Base-by-base conservation (phyloP, 345 rosid genomes). In the Hypericum perforatum region DNA sequence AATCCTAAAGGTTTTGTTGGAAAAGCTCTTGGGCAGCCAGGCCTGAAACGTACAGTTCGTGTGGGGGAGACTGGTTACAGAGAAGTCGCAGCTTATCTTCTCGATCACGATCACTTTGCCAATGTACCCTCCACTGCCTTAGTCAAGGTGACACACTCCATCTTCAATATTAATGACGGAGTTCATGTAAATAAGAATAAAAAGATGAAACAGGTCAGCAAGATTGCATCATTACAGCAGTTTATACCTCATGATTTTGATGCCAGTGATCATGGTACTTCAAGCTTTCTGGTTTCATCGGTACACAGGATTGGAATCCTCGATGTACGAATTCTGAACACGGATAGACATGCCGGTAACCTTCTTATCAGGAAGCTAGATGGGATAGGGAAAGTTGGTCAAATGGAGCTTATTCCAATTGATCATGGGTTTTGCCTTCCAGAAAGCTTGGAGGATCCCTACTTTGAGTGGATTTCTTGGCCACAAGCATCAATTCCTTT, bases 351-450 rank as follows among this genome's bases (percentile, higher is more conserved):
- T 71, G 71, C 69, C 15, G 79, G 79, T 22, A 75, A 75, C 53
- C 76, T 70, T 56, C 57, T 70, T 45, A 65, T 75, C 16, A 70
- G 65, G 60, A 70, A 75, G 68, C 60, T 61, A 11, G 61, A 70
- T 64, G 47, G 63, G n/a, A 39, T 53, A 55, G 73, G 64, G 39
- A 64, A 63, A 50, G 64, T 75, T 40, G 68, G 56, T 29, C 56
- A 58, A 41, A 64, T 64, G 48, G 76, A 70, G 47, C 76, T 75
- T 62, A 39, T 70, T 55, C 79, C 79, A 5, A 75, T 75, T 37
- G 76, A 75, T 56, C 79, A 70, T 59, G 79, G 76, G 37, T 69
- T 75, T 53, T 75, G 76, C 60, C 76, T 75, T 42, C 79, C 79
- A 12, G 76, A 75, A 59, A 57, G 60, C 63, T 53, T 67, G 58